Evolutionary conservation across 306 rosid genomes (phyloP).

Genomic region (Hippophae tibetana): DNA sequence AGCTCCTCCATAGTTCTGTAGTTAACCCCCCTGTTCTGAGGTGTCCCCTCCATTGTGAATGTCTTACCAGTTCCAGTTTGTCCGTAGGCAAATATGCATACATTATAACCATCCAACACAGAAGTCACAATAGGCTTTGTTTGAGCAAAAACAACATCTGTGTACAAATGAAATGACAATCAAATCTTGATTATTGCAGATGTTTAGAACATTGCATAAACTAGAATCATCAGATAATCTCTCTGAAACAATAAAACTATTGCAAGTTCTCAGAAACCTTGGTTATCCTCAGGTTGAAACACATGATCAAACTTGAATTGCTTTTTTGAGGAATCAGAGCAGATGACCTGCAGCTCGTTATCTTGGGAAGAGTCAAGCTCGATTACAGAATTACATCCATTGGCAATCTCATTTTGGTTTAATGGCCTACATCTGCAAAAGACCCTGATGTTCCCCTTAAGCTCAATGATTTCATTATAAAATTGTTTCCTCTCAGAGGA

Average conservation of each 20-base stretch:
- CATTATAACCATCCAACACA: slow-evolving; percentile 89
- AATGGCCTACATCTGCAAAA: slow-evolving; percentile 95
- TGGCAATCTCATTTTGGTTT: slow-evolving; percentile 45
- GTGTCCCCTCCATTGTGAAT: slow-evolving; percentile 94
- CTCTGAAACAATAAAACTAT: slow-evolving; percentile 1
- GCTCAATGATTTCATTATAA: slow-evolving; percentile 86
- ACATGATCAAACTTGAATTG: slow-evolving; percentile 82
- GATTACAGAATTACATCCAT: slow-evolving; percentile 44
- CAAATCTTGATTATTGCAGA: too few species aligned
- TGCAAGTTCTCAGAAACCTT: slow-evolving; percentile 43
- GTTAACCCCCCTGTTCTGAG: slow-evolving; percentile 85
- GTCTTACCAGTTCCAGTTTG: slow-evolving; percentile 99
- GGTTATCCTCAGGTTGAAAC: slow-evolving; percentile 70
- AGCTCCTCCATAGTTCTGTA: slow-evolving; percentile 82
- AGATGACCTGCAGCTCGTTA: slow-evolving; percentile 67
- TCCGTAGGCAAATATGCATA: slow-evolving; percentile 96
- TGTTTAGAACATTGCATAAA: too few species aligned
- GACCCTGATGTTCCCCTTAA: slow-evolving; percentile 85
- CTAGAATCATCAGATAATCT: too few species aligned
- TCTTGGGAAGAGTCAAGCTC: slow-evolving; percentile 65
- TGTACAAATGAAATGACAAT: slow-evolving; percentile 9
- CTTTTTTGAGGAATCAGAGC: slow-evolving; percentile 84
- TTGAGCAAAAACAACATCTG: slow-evolving; percentile 75
- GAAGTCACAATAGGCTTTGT: slow-evolving; percentile 82
- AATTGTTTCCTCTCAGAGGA: slow-evolving; percentile 63